Base-by-base conservation (phyloP, 2,329 filamentous ascomycete species). In the Colletotrichum simmondsii region DNA sequence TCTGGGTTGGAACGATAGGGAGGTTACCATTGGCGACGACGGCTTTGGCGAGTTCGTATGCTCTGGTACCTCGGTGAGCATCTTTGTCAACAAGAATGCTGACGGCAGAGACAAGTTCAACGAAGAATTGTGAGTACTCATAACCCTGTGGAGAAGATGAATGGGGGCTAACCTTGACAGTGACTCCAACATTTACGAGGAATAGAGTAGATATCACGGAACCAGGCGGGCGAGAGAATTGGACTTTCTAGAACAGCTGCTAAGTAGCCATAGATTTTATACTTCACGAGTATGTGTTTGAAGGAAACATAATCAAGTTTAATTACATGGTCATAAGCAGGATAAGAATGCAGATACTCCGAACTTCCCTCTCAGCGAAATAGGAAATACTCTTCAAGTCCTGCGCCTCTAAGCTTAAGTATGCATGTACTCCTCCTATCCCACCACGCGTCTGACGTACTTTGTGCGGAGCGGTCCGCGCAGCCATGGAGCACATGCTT, bases 31-130 rank as follows among this genome's bases (percentile, higher is more conserved):
- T 75, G 90, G 90, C 74, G 82, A 86, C 1, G 85, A 89, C 14
- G 92, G 92, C 0, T 91, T 87, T 74, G 92, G 89, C 0, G 75
- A 85, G 35, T 94, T 94, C 75, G 83, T 84, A 1, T 90, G 90
- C 65, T 81, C 82, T 22, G 83, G 85, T 52, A 84, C 85, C 64
- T 90, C 88, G 73, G 87, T 92, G 4, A 86, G 87, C 66, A 86
- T 93, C 5, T 93, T 88, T 85, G 90, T 92, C 4, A 87, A 87
- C 71, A 84, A 84, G 54, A 84, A 87, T 60, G 89, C 89, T 0
- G 82, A 86, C 32, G 88, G 87, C 3, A 83, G 87, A 73, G 83
- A 86, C 6, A 77, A 75, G 68, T 86, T 90, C 67, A 72, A 76
- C 14, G 72, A 78, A 66, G 68, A 81, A 26, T 86, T 87, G 83